Percentiles rank a stretch among this genome's conserved stretches.
Evolutionary conservation across 352 stramenopile species (phyloP).

Genomic region (Globisporangium ultimum): DNA sequence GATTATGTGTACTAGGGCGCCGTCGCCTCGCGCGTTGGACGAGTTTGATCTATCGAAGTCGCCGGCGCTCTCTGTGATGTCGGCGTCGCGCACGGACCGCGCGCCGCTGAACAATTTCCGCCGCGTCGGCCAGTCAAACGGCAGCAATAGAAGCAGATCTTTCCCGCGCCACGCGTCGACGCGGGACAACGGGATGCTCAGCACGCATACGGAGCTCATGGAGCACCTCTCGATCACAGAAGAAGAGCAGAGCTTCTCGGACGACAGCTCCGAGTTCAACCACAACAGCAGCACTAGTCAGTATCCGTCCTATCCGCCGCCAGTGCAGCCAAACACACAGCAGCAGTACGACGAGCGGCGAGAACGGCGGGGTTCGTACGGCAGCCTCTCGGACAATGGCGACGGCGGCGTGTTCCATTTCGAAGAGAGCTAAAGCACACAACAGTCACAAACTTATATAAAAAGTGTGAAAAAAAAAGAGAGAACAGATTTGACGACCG

Average conservation of each 20-base stretch:
- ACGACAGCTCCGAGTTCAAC: conserved; percentile 18
- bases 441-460: too few species aligned
- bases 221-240: conserved; percentile 13
- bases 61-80: conserved; percentile 64
- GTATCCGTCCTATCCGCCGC: conserved; percentile 8
- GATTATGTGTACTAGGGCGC: conserved; percentile 6
- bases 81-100: conserved; percentile 42
- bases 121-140: conserved; percentile 8
- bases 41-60: conserved; percentile 75
- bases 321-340: conserved; percentile 10
- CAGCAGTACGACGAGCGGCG: conserved; percentile 22
- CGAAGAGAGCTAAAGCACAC: conserved; percentile 47
- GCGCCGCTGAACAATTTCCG: conserved; percentile 12
- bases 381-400: conserved; percentile 37
- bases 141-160: conserved; percentile 7
- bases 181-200: not conserved
- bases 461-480: too few species aligned
- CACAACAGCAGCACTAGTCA: conserved; percentile 19
- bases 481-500: too few species aligned
- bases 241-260: conserved; percentile 13
- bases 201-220: conserved; percentile 9
- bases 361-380: conserved; percentile 51
- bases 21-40: conserved; percentile 34
- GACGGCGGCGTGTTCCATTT: conserved; percentile 76
- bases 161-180: not conserved